Conservation (phyloP, 2,329 filamentous ascomycete genomes). For the Dothideomycetidae sp. region DNA sequence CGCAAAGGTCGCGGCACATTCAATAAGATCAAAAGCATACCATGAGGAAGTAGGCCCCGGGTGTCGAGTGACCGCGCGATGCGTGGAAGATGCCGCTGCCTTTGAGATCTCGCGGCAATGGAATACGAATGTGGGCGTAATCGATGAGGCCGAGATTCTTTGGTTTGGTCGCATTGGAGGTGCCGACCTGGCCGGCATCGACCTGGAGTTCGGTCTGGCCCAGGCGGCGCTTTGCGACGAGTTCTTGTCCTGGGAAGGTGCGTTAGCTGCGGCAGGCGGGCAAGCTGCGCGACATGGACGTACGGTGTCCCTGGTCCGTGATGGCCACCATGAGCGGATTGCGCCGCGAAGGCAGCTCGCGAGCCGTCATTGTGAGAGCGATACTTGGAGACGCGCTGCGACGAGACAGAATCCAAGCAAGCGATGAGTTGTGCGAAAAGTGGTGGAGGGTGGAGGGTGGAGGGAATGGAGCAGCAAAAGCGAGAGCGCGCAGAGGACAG, state of each 20-base stretch:
- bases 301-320: conserved; percentile 51
- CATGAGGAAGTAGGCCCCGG: conserved; percentile 94
- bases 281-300: conserved; percentile 14
- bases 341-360: conserved; percentile 42
- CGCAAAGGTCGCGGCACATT: background rate
- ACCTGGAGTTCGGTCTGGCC: conserved; percentile 84
- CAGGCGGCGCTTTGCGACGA: conserved; percentile 71
- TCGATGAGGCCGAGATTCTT: conserved; percentile 74
- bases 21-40: conserved; percentile 25
- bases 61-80: conserved; percentile 44
- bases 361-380: conserved; percentile 14
- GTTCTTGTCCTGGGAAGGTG: conserved; percentile 32
- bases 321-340: conserved; percentile 50
- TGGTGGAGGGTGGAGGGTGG: background rate
- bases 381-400: background rate
- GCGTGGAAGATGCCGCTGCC: conserved; percentile 83
- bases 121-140: conserved; percentile 88
- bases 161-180: conserved; percentile 55
- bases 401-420: conserved; percentile 1
- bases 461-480: background rate
- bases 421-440: conserved; percentile 3
- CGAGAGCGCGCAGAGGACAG: background rate
- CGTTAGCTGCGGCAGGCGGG: background rate
- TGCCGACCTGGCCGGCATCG: conserved; percentile 60
- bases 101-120: conserved; percentile 76